Evolutionary conservation across 1,284 basidiomycete species (phyloP), one percentile per base, ranked within the genome.

Genomic region (Boletus sp.): DNA sequence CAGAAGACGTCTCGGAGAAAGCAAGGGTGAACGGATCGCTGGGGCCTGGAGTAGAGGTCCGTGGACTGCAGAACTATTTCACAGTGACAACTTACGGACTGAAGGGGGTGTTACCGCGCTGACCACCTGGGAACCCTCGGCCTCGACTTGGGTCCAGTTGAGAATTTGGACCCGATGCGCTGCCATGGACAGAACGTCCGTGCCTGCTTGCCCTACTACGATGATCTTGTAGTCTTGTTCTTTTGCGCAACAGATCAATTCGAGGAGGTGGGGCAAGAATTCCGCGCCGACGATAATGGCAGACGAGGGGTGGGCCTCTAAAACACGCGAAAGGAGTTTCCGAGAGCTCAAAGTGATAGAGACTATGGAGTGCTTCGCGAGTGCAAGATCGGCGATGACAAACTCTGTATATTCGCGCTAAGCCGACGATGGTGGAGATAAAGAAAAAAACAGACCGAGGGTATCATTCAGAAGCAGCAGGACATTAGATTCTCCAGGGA

Each of bases 381-480:
- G 73, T 4, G 88, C 88, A 23, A 91, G 72, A 65, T 91, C 88
- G 19, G 79, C 73, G 43, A 90, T 75, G 53, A 91, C 57, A 56
- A 88, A 90, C 63, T 91, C 88, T 91, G 58, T 3, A 43, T 20
- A 5, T 38, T 22, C 40, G n/a, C 36, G 41, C 41, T 38, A 49
- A 51, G 50, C 13, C 6, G 12, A 39, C n/a, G 19, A 23, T 20
- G 19, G 44, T n/a, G 23, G 41, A 8, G 14, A 32, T 32, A 26
- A 22, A 29, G 57, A 42, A 33, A 30, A 5, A 30, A 35, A 41
- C 73, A 14, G 58, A 86, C 87, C 88, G 37, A 90, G 70, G 40
- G 82, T 67, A 58, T 91, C 88, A 55, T 91, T 86, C 33, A 91
- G 68, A 20, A 89, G 69, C 6, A 91, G 64, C 6, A 91, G 64